Conservation (phyloP, 2,329 filamentous ascomycete genomes). For the Bipolaris gigantea region DNA sequence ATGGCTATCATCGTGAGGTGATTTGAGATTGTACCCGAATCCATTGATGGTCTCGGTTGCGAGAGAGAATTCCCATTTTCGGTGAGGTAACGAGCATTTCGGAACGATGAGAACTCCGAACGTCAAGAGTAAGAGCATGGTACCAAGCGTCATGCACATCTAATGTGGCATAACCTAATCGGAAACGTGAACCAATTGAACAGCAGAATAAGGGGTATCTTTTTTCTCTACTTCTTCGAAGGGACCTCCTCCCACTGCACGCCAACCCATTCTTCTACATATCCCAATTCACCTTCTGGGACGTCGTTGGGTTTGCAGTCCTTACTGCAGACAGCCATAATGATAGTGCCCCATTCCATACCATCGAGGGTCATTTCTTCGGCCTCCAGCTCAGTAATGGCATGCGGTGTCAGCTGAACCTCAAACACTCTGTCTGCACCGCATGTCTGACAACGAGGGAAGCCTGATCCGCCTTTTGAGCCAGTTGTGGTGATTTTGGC, state of each 20-base stretch:
- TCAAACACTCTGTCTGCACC: conserved; percentile 79
- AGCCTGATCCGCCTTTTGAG: conserved; percentile 44
- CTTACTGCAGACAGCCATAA: conserved; percentile 78
- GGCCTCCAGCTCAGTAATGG: conserved; percentile 84
- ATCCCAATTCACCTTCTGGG: conserved; percentile 67
- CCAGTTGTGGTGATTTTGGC: conserved; percentile 33
- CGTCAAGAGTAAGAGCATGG: not conserved
- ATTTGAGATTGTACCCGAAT: not conserved
- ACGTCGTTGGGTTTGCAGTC: conserved; percentile 71
- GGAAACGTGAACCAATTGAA: not conserved
- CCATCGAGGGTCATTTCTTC: conserved; percentile 70
- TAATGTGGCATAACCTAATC: not conserved
- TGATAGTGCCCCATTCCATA: conserved; percentile 97
- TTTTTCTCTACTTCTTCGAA: conserved; percentile 21
- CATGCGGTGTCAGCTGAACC: conserved; percentile 86
- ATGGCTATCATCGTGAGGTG: not conserved
- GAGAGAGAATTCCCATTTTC: not conserved
- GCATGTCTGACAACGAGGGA: conserved; percentile 79
- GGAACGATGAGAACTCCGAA: not conserved
- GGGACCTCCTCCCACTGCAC: conserved; percentile 91
- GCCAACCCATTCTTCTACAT: conserved; percentile 94
- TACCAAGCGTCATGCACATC: not conserved
- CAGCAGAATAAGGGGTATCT: not conserved
- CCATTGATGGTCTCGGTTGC: not conserved
- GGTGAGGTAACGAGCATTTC: not conserved